Evolutionary conservation across 768 basidiomycete genomes (phyloP).

Genomic region (Agaricus subrufescens): DNA sequence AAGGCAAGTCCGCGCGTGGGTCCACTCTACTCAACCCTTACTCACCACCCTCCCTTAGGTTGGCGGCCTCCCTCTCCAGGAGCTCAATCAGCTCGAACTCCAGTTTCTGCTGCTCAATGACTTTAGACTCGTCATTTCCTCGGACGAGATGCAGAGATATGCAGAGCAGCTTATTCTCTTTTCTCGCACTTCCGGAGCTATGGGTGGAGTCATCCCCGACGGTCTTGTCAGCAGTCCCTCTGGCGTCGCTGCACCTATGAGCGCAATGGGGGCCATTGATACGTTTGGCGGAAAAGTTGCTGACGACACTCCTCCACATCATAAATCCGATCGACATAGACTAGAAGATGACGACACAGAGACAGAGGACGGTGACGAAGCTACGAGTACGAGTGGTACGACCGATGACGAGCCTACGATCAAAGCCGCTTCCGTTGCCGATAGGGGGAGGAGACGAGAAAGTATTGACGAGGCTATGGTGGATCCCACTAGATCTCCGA

Average conservation of each 20-base stretch:
- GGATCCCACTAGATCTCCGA: neutral
- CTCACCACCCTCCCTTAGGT: constrained; percentile 48
- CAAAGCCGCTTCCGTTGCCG: constrained; percentile 29
- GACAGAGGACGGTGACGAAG: constrained; percentile 28
- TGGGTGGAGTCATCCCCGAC: neutral
- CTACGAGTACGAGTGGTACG: constrained; percentile 28
- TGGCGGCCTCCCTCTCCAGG: constrained; percentile 87
- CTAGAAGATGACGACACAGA: constrained; percentile 28
- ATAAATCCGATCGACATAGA: neutral
- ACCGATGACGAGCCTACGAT: constrained; percentile 87
- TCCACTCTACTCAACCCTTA: constrained; percentile 3
- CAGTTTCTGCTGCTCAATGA: constrained; percentile 97
- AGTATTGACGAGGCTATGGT: constrained; percentile 15
- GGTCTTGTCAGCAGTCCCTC: neutral
- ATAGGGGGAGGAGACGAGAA: constrained; percentile 18
- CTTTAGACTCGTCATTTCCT: constrained; percentile 83
- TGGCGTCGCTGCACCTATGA: constrained; percentile 15
- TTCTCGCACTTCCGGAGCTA: constrained; percentile 23
- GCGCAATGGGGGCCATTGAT: constrained; percentile 52
- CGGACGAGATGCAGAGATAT: constrained; percentile 92
- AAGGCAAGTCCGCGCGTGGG: constrained; percentile 57
- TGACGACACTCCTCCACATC: constrained; percentile 13
- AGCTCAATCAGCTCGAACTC: constrained; percentile 94
- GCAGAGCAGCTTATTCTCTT: constrained; percentile 85
- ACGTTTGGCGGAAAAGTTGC: constrained; percentile 41